Evolutionary conservation across 192 early-diverging fungal genomes (phyloP).

Genomic region (Phlyctochytrium arcticum): DNA sequence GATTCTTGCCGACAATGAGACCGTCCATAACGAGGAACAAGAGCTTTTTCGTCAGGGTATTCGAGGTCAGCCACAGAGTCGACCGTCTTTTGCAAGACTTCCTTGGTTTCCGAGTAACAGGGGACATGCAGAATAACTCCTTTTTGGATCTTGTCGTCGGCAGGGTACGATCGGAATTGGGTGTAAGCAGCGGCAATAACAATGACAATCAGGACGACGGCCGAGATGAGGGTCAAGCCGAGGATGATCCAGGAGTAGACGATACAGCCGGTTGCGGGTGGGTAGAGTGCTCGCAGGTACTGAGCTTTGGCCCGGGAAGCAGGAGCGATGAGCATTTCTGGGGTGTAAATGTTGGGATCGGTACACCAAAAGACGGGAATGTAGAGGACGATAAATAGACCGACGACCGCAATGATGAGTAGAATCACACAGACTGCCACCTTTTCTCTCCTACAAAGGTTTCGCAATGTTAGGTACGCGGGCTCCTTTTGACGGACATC

Average conservation of each 20-base stretch:
- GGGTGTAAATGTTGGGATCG: not conserved
- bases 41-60: conserved; percentile 79
- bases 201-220: not conserved
- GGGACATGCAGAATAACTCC: conserved; percentile 68
- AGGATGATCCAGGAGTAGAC: not conserved
- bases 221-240: not conserved
- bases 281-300: not conserved
- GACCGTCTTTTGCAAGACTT: conserved; percentile 60
- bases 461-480: not conserved
- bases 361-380: not conserved
- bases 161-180: not conserved
- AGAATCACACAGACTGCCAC: not conserved
- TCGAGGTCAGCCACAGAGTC: conserved; percentile 77
- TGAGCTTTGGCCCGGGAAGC: not conserved
- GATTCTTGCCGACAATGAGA: conserved; percentile 9
- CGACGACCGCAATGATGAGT: not conserved
- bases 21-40: conserved; percentile 83
- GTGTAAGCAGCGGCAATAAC: not conserved
- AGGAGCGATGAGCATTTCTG: not conserved
- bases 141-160: not conserved
- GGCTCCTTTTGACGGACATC: not conserved
- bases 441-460: not conserved
- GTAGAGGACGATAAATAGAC: not conserved
- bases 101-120: conserved; percentile 80
- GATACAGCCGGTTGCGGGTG: not conserved